These are phyloP conservation scores for Coniochaeta sp. DNA, from an alignment of 2,329 filamentous ascomycete species.

Conservation along the genomic window DNA sequence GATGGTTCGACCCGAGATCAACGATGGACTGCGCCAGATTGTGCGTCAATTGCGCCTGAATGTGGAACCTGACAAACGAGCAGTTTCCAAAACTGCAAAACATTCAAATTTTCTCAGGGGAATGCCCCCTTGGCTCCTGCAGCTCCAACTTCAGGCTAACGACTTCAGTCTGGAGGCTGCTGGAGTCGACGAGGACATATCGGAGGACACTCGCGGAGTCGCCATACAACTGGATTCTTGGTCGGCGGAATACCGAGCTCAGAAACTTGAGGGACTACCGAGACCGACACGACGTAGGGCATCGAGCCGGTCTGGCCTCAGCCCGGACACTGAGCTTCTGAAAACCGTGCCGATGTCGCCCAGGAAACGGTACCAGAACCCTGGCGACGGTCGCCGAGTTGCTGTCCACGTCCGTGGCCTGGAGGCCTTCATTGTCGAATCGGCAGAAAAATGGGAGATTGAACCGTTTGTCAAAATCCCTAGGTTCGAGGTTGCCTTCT, in stretches of 20 bases:
- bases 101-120: slow-evolving; percentile 67
- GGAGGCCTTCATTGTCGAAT: slow-evolving; percentile 87
- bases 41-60: slow-evolving; percentile 73
- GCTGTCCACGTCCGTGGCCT: slow-evolving; percentile 75
- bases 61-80: slow-evolving; percentile 55
- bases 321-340: slow-evolving; percentile 61
- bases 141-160: slow-evolving; percentile 77
- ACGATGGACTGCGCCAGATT: slow-evolving; percentile 85
- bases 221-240: slow-evolving; percentile 83
- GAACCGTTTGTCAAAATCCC: slow-evolving; percentile 85
- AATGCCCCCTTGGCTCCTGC: slow-evolving; percentile 76
- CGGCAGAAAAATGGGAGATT: slow-evolving; percentile 72
- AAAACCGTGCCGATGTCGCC: slow-evolving; percentile 42
- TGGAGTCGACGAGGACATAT: slow-evolving; percentile 78
- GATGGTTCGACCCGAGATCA: slow-evolving; percentile 87
- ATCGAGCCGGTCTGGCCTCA: slow-evolving; percentile 61
- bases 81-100: slow-evolving; percentile 37
- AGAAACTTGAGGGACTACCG: slow-evolving; percentile 60
- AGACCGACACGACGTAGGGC: slow-evolving; percentile 59
- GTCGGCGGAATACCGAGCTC: slow-evolving; percentile 81
- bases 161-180: slow-evolving; percentile 90
- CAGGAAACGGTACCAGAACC: slow-evolving; percentile 48
- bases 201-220: slow-evolving; percentile 72
- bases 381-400: slow-evolving; percentile 72
- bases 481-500: slow-evolving; percentile 78